Evolutionary conservation across 257 asterid genomes (phyloP).

Genomic region (Leptodermis oblonga): DNA sequence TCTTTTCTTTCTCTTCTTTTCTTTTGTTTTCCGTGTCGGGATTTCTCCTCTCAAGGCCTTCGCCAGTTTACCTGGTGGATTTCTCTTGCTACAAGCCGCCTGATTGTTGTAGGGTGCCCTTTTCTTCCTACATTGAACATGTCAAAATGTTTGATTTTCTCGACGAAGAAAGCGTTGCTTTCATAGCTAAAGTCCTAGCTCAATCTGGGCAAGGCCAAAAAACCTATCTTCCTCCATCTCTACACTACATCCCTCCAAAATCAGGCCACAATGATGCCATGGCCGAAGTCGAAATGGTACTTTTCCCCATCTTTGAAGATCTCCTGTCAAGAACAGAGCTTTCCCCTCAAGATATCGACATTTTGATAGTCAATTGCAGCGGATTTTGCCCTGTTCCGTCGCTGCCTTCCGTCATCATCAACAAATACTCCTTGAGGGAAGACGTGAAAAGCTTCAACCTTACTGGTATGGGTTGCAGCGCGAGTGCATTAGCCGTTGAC

Average conservation of each 20-base stretch:
- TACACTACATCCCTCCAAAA: conserved; percentile 64
- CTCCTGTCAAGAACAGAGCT: conserved; percentile 47
- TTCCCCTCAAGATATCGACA: conserved; percentile 44
- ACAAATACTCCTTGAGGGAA: conserved; percentile 45
- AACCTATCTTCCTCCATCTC: conserved; percentile 74
- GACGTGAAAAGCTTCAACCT: conserved; percentile 60
- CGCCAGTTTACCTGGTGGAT: conserved; percentile 55
- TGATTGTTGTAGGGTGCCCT: conserved; percentile 49
- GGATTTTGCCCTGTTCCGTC: conserved; percentile 85
- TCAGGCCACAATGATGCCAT: conserved; percentile 56
- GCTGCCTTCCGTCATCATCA: conserved; percentile 54
- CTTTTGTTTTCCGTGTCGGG: conserved; percentile 23
- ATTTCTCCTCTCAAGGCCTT: conserved; percentile 27
- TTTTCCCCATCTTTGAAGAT: conserved; percentile 54
- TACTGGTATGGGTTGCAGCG: conserved; percentile 95
- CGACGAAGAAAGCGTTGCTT: conserved; percentile 44
- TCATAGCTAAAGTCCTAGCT: conserved; percentile 56
- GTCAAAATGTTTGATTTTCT: conserved; percentile 44
- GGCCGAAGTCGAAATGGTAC: conserved; percentile 47
- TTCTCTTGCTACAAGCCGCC: conserved; percentile 78
- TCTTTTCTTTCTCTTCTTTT: conserved; percentile 12
- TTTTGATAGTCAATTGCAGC: conserved; percentile 82
- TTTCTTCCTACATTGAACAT: conserved; percentile 57
- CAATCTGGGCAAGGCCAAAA: conserved; percentile 62
- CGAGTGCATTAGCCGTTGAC: conserved; percentile 65